Evolutionary conservation across 257 asterid genomes (phyloP), one percentile per base, ranked within the genome.

Genomic region (Solanum chmielewskii): DNA sequence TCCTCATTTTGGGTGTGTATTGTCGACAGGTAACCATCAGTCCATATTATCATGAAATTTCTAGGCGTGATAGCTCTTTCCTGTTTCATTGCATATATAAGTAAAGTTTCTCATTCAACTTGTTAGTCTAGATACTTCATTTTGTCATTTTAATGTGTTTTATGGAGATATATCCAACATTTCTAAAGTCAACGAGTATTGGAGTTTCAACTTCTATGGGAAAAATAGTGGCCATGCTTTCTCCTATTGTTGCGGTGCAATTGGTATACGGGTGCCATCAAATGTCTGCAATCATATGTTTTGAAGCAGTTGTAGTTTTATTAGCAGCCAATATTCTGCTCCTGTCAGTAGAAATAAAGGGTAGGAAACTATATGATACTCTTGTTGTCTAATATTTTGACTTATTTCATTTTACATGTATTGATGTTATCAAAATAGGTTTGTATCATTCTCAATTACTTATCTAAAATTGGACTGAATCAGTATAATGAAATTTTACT

Each of bases 121-220:
- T 18, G 35, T 33, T 3, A 33, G 35, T 6, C 27, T 9, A 37
- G 16, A 42, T 13, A 85, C 9, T 4, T 80, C 4, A 45, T 56
- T 77, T 71, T 80, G 59, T 42, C 33, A 76, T 25, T 42, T 18
- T 56, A 18, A 56, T 18, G 64, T 56, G 11, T 56, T 56, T 18
- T 42, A 84, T 86, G 86, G 74, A 88, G 91, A 88, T 88, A 49
- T 90, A 90, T 85, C 92, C 92, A 37, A 90, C 92, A 18, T 84
- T 69, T 35, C 86, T 90, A 56, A 87, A 91, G 71, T 47, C 89
- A 83, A 90, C 89, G 11, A 89, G 91, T 31, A 77, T 16, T 83
- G 91, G 92, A 85, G 88, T 87, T 9, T 87, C 92, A 62, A 85
- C 88, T 42, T 87, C 92, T 14, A 35, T 88, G 25, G 91, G 86